Percentiles rank a stretch among this genome's conserved stretches.
Conservation (phyloP, 108 stramenopile species). For the Chaetoceros tenuissimus region DNA sequence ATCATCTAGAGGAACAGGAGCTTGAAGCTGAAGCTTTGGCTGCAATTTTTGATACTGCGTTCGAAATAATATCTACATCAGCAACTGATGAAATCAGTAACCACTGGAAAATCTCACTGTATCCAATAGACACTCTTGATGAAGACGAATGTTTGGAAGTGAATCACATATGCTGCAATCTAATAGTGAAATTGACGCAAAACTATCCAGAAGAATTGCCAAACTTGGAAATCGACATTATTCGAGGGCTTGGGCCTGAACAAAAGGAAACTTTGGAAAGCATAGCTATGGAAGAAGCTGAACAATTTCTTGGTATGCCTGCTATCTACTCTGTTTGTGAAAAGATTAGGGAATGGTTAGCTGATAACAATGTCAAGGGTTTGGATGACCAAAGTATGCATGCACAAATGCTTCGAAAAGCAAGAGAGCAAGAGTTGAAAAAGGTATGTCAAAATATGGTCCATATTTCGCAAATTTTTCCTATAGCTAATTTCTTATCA, state of each 20-base stretch:
- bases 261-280: constrained; percentile 41
- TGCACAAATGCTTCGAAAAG: constrained; percentile 79
- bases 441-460: constrained; percentile 64
- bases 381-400: constrained; percentile 79
- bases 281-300: constrained; percentile 63
- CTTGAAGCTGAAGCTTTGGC: constrained; percentile 82
- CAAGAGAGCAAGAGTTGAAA: constrained; percentile 52
- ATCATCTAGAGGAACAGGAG: constrained; percentile 79
- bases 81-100: constrained; percentile 13
- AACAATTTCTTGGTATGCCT: constrained; percentile 66
- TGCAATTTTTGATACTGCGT: constrained; percentile 71
- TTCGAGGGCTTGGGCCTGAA: constrained; percentile 63
- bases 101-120: constrained; percentile 69
- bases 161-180: constrained; percentile 73
- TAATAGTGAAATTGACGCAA: constrained; percentile 49
- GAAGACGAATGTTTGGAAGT: constrained; percentile 34
- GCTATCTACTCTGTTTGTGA: constrained; percentile 77
- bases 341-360: constrained; percentile 69
- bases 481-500: constrained; percentile 2
- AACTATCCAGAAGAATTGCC: constrained; percentile 63
- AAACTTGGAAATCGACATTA: constrained; percentile 48
- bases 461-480: no score
- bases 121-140: constrained; percentile 48
- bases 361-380: constrained; percentile 82
- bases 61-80: constrained; percentile 28